Evolutionary conservation across 305 asterid species (phyloP), one percentile per base, ranked within the genome.

Genomic region (Stenogyne calaminthoides): DNA sequence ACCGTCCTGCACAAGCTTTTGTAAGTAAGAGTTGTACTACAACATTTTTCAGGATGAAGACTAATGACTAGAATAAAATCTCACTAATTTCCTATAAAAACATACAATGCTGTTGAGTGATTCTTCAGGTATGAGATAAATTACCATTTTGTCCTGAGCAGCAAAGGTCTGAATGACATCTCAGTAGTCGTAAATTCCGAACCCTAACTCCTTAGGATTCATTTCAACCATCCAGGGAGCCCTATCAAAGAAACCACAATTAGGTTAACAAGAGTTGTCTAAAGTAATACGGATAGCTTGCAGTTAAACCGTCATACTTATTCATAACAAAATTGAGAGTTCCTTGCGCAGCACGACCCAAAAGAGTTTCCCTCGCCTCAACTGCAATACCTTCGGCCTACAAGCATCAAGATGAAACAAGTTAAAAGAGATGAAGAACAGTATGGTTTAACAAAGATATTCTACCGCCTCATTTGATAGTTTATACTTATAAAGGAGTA

Each of bases 171-270:
- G 16, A 14, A 9, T 9, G 22, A 44, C 18, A 64, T 77, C 44
- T 89, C 85, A 85, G 3, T 49, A 85, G 3, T 49, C 82, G 74
- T 87, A 95, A 52, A 92, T 95, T 70, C 98, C 98, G 8, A 95
- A 84, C 12, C 96, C 99, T 25, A 92, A 19, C 83, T 92, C 97
- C 83, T 91, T 92, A 10, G 97, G 96, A 72, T 88, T 67, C 37
- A 93, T 89, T 84, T 92, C 99, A 56, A 91, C 97, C 98, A 95
- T 95, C 99, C 97, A 92, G 5, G 98, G 99, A 72, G 98, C 93
- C 87, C 97, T 92, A 76, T 58, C n/a, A n/a, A n/a, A n/a, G n/a
- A n/a, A n/a, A n/a, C 39, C 7, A 66, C 9, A n/a, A 32, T 59
- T 36, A 15, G 56, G 67, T 61, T 61, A 63, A 71, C 69, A 12